Percentiles rank a stretch among this genome's conserved stretches.
These are phyloP conservation scores for Pleurotus giganteus DNA, from an alignment of 768 basidiomycete genomes.

Conservation along the genomic window DNA sequence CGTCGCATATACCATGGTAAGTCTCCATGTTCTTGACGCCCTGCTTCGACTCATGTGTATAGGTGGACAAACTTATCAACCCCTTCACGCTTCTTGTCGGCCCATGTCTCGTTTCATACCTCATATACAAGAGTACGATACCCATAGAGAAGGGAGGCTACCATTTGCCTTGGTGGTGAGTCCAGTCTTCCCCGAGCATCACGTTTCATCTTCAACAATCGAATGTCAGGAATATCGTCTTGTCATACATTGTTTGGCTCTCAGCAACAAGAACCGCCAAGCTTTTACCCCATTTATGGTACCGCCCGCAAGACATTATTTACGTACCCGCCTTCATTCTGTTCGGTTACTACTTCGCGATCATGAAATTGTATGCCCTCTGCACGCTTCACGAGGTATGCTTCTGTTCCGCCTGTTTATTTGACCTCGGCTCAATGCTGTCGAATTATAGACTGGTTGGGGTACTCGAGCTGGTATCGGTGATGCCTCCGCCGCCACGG, in stretches of 20 bases:
- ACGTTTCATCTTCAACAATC: conserved; percentile 14
- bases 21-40: conserved; percentile 34
- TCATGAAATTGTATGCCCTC: conserved; percentile 93
- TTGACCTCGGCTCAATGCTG: conserved; percentile 6
- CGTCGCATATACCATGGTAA: conserved; percentile 90
- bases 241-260: conserved; percentile 70
- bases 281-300: conserved; percentile 80
- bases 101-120: conserved; percentile 71
- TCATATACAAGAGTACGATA: conserved; percentile 79
- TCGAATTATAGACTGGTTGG: conserved; percentile 74
- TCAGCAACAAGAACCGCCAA: conserved; percentile 74
- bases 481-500: conserved; percentile 74
- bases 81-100: conserved; percentile 86
- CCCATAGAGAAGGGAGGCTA: conserved; percentile 67
- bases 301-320: conserved; percentile 71
- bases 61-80: conserved; percentile 86
- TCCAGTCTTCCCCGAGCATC: conserved; percentile 12
- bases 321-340: conserved; percentile 83
- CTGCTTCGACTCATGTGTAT: conserved; percentile 8
- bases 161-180: conserved; percentile 81
- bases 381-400: conserved; percentile 83
- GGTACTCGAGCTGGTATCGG: conserved; percentile 94
- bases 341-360: conserved; percentile 91
- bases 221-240: conserved; percentile 60
- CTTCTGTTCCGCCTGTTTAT: not conserved